These are phyloP conservation scores for Alternaria dauci DNA, from an alignment of 2,329 filamentous ascomycete genomes.

Conservation along the genomic window DNA sequence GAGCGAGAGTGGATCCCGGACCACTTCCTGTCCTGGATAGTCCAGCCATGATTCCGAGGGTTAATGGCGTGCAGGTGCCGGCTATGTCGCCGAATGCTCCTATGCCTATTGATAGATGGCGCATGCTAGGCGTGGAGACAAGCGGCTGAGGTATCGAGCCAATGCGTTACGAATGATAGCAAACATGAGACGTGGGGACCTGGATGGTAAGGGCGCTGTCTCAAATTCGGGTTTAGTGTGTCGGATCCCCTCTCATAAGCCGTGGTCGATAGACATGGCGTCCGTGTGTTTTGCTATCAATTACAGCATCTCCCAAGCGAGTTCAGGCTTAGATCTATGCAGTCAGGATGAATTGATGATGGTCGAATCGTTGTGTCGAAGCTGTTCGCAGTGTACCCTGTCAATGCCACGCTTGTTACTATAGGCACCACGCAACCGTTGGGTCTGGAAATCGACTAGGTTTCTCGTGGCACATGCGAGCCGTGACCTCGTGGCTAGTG, in stretches of 20 bases:
- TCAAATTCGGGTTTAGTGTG: slow-evolving; percentile 48
- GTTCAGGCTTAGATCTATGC: slow-evolving; percentile 32
- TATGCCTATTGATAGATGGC: slow-evolving; percentile 51
- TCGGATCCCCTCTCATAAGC: slow-evolving; percentile 51
- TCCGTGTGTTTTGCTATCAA: slow-evolving; percentile 46
- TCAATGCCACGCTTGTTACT: slow-evolving; percentile 5
- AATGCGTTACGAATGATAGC: slow-evolving; percentile 50
- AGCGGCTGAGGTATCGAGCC: slow-evolving; percentile 45
- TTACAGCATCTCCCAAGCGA: slow-evolving; percentile 43
- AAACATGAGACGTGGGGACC: slow-evolving; percentile 51
- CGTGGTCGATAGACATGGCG: slow-evolving; percentile 41
- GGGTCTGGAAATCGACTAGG: slow-evolving; percentile 8
- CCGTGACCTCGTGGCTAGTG: slow-evolving; percentile 6
- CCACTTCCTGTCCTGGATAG: slow-evolving; percentile 47
- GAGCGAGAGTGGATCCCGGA: slow-evolving; percentile 46
- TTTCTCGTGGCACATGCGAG: slow-evolving; percentile 14
- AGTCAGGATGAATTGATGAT: slow-evolving; percentile 34
- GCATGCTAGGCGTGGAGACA: slow-evolving; percentile 42
- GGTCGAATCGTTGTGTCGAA: slow-evolving; percentile 25
- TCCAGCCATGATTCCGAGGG: slow-evolving; percentile 44
- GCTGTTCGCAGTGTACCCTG: slow-evolving; percentile 23
- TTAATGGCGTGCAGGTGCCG: slow-evolving; percentile 48
- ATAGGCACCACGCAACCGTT: slow-evolving; percentile 6
- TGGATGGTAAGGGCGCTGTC: slow-evolving; percentile 45
- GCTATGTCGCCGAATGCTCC: slow-evolving; percentile 46